Evolutionary conservation across 1,139 yeast genomes (phyloP), one percentile per base, ranked within the genome.

Genomic region (Pichiaceae sp.): DNA sequence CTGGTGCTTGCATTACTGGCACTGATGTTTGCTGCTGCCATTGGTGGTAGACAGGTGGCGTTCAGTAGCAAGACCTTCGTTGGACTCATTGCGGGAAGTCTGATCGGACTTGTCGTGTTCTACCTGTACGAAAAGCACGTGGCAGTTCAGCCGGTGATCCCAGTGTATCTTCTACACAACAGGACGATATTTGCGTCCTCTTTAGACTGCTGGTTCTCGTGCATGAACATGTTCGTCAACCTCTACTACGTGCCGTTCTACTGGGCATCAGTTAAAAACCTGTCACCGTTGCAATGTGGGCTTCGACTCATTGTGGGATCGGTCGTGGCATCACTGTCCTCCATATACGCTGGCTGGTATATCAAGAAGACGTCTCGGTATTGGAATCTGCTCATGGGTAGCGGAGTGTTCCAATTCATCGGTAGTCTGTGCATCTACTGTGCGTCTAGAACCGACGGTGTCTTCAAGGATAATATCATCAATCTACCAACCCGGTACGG

Each of bases 1-100:
- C 57, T 72, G 42, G 75, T 72, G 11, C 40, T 61, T 14, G 54
- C 72, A 0, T 58, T 72, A 37, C 57, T 69, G 53, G 45, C 56
- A 5, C 48, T 70, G 21, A 62, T 72, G 59, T 49, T 62, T 18
- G 73, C 73, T 8, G 71, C 75, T 3, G 69, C 76, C 0, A 52
- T 70, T 28, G 76, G 71, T 2, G 74, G 74, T 4, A 60, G 60
- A 28, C 63, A 65, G 12, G 53, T 70, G 38, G 56, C 60, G 2
- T 68, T 57, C 45, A 43, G 54, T 5, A 65, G 72, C 3, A 41
- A 39, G 18, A 38, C 56, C 1, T 70, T 69, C 41, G 42, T 54
- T 21, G 48, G 19, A 4, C 31, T 46, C 56, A 39, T 70, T 61
- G 61, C 35, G 33, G 42, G 43, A 44, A 44, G 55, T 57, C 17